phyloP scores from a whole-genome alignment of 163 green algal species.

The Chlamydomonas reinhardtii region DNA sequence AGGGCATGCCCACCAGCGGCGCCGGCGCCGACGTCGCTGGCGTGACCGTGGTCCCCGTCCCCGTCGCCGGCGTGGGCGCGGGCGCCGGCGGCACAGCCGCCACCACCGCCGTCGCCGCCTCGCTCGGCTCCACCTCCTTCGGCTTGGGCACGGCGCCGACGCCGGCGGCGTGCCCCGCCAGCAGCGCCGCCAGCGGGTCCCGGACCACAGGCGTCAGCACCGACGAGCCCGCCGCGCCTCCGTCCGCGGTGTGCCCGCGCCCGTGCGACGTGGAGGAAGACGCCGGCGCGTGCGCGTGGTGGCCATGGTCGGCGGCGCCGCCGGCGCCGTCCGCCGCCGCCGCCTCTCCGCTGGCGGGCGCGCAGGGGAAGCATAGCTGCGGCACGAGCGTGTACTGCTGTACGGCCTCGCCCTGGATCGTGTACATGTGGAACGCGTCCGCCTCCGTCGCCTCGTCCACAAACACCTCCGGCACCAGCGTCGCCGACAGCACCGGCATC shows the following conservation, averaged over 20 bases:
- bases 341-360: not conserved
- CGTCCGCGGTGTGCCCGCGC: no score
- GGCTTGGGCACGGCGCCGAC: not conserved
- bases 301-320: no score
- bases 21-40: no score
- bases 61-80: not conserved
- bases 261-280: no score
- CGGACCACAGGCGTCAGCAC: not conserved
- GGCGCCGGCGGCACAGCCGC: not conserved
- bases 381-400: conserved; percentile 89
- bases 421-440: conserved; percentile 76
- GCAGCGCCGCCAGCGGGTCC: conserved; percentile 22
- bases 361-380: conserved; percentile 60
- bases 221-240: no score
- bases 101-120: not conserved
- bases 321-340: no score
- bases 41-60: no score
- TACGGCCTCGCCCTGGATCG: conserved; percentile 82
- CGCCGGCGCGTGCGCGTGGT: no score
- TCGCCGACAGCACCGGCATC: conserved; percentile 83
- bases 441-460: conserved; percentile 46
- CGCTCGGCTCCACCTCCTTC: not conserved
- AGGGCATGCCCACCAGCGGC: not conserved
- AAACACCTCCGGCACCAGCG: conserved; percentile 50
- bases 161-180: not conserved